Evolutionary conservation across 2,329 filamentous ascomycete species (phyloP), one percentile per base, ranked within the genome.

Genomic region (Epichloe uncinata): DNA sequence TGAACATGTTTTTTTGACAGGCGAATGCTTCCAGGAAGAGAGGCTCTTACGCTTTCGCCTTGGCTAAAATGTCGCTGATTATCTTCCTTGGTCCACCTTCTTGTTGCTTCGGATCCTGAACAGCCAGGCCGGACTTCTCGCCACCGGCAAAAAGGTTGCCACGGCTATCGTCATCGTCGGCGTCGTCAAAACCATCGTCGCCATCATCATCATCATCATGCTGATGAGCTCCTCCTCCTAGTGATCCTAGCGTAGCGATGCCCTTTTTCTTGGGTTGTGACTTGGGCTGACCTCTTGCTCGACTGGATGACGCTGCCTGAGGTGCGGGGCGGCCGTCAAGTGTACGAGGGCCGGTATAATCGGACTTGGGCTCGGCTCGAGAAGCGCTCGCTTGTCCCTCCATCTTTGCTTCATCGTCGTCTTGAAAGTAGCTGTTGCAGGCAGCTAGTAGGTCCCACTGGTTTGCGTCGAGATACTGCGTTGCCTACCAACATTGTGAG

Each of bases 131-230:
- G 33, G 86, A 91, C 73, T 93, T 93, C 68, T 91, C 87, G 35
- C 87, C 87, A 47, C 87, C 87, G 18, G 87, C 84, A 65, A 90
- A 93, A 54, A 90, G 70, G 60, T 93, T 85, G 53, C 81, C 71
- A 6, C 73, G 73, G 26, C 74, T 73, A 54, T 80, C 75, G 36
- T 78, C 72, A 30, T 82, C 77, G 1, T 82, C 73, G 2, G 75
- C 69, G 3, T 75, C 70, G 1, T 74, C 71, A 22, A 74, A 69
- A 7, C 75, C 71, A n/a, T 78, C 71, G 15, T 81, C 76, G 3
- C 77, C 74, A n/a, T 83, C 77, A 47, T 80, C 77, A 16, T 78
- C 72, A 30, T 75, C 73, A 48, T 82, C 71, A 45, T 79, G 70
- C 15, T 67, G 71, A 54, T 76, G 68, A 8, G 58, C 57, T 37